phyloP scores from a whole-genome alignment of 345 rosid species.

The Brassica rapa region DNA sequence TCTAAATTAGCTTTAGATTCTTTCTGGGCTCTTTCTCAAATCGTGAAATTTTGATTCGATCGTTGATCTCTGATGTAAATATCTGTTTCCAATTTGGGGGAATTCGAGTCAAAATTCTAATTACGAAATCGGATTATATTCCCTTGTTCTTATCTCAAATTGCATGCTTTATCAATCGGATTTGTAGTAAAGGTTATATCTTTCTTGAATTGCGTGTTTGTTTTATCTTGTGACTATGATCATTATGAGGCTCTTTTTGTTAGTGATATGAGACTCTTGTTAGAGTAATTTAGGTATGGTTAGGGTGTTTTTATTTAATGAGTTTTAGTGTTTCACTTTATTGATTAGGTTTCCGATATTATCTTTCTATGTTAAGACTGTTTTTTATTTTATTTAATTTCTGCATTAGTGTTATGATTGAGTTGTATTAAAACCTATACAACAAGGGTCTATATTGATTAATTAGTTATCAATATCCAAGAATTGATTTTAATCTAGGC shows the following conservation, averaged over 20 bases:
- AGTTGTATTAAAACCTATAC: neutral
- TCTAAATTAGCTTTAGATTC: neutral
- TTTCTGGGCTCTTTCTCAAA: too few relatives aligned
- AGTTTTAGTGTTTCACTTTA: neutral
- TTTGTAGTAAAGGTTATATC: neutral
- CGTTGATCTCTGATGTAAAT: slow-evolving; percentile 6
- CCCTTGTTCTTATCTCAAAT: neutral
- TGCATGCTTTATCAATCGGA: neutral
- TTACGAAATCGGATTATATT: neutral
- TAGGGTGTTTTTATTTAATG: neutral
- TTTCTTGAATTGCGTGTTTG: slow-evolving; percentile 2
- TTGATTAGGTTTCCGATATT: neutral
- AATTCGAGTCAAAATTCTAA: neutral
- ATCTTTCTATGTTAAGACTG: neutral
- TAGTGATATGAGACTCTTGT: neutral
- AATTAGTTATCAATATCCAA: neutral
- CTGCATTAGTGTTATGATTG: neutral
- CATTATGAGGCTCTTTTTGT: neutral
- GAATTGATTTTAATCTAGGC: neutral
- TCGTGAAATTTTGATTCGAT: slow-evolving; percentile 22
- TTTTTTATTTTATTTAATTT: neutral
- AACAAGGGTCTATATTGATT: neutral
- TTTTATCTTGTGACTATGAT: neutral
- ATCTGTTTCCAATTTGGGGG: slow-evolving; percentile 13
- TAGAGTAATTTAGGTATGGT: neutral